Conservation (phyloP, 495 filamentous ascomycete genomes). For the Tetracladium setigerum region DNA sequence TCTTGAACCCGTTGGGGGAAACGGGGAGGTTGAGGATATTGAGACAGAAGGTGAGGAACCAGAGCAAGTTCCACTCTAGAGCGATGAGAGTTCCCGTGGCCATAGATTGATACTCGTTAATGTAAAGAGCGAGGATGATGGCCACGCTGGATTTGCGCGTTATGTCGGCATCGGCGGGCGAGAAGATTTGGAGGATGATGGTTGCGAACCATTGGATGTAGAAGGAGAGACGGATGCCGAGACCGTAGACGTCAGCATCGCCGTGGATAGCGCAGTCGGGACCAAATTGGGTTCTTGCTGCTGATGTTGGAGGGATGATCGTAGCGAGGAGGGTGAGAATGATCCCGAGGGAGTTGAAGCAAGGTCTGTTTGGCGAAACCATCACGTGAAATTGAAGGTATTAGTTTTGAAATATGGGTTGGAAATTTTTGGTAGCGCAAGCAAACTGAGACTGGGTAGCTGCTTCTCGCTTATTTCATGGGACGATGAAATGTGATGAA, state of each 20-base stretch:
- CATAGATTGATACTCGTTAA: background rate
- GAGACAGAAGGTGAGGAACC: background rate
- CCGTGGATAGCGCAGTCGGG: constrained; percentile 9
- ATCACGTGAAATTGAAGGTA: too few relatives aligned
- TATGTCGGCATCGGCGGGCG: background rate
- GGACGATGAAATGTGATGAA: too few relatives aligned
- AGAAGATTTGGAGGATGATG: background rate
- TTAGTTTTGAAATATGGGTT: too few relatives aligned
- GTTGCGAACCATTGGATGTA: constrained; percentile 29
- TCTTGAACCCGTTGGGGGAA: background rate
- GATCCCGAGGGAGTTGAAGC: too few relatives aligned
- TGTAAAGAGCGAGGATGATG: background rate
- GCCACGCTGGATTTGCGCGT: background rate
- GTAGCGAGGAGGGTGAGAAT: too few relatives aligned
- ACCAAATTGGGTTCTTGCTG: too few relatives aligned
- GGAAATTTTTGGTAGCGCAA: too few relatives aligned
- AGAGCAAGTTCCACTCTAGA: background rate
- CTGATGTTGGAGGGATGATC: too few relatives aligned
- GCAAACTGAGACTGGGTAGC: too few relatives aligned
- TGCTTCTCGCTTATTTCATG: too few relatives aligned
- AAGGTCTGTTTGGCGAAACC: too few relatives aligned
- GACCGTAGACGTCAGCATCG: constrained; percentile 28
- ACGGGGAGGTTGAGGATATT: background rate
- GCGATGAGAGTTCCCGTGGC: background rate
- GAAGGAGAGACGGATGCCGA: constrained; percentile 28